These are phyloP conservation scores for Alloteropsis angusta DNA, from an alignment of 202 grass and related monocot genomes.

Conservation along the genomic window DNA sequence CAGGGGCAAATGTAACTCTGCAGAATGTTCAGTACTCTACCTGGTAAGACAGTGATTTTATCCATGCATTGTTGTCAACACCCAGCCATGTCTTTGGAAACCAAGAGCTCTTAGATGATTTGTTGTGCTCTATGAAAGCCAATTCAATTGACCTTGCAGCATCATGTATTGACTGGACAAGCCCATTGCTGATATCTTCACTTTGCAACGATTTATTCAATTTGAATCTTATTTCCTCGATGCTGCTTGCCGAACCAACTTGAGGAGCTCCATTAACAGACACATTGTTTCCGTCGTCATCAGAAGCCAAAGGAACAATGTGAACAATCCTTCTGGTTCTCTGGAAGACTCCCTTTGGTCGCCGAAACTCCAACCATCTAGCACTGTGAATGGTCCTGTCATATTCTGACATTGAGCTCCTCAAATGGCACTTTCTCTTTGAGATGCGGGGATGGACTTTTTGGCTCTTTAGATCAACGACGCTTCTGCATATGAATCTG, in stretches of 20 bases:
- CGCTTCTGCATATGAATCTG: constrained; percentile 40
- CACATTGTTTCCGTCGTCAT: constrained; percentile 49
- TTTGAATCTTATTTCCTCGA: constrained; percentile 71
- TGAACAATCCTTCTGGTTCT: constrained; percentile 33
- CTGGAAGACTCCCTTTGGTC: constrained; percentile 24
- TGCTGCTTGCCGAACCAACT: constrained; percentile 42
- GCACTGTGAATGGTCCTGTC: constrained; percentile 17
- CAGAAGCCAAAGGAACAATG: constrained; percentile 42
- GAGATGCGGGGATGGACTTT: constrained; percentile 32
- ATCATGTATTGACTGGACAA: constrained; percentile 92
- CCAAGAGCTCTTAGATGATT: constrained; percentile 52
- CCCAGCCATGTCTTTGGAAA: constrained; percentile 76
- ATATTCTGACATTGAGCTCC: constrained; percentile 21
- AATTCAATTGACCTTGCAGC: constrained; percentile 88
- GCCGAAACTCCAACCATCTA: constrained; percentile 61
- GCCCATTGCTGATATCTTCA: constrained; percentile 58
- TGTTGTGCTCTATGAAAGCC: constrained; percentile 58
- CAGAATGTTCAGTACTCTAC: constrained; percentile 33
- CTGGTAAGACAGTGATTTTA: constrained; percentile 85
- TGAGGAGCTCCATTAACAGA: constrained; percentile 61
- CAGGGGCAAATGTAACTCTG: not conserved
- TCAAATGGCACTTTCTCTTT: constrained; percentile 39
- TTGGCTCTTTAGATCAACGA: constrained; percentile 32
- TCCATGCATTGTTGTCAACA: constrained; percentile 82
- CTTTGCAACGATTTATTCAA: constrained; percentile 63